Conservation (phyloP, 805 yeast genomes). For the Kodamaea jinghongensis region DNA sequence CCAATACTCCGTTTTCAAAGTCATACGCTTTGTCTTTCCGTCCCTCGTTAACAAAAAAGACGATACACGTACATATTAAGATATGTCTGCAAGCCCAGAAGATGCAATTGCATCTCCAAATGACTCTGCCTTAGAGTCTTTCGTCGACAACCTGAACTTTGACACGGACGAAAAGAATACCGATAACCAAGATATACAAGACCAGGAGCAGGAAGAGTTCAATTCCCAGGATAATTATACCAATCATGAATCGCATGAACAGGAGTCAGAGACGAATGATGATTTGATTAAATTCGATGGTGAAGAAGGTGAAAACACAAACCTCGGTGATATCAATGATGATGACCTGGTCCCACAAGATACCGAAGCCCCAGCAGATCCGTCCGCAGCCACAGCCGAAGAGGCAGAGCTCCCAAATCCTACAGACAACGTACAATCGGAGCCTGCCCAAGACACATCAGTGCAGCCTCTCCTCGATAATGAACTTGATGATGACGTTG, state of each 20-base stretch:
- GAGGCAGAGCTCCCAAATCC: too few species aligned
- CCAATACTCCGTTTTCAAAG: neutral
- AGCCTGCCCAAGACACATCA: too few species aligned
- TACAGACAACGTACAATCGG: too few species aligned
- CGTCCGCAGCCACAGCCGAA: too few species aligned
- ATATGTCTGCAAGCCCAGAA: constrained; percentile 1
- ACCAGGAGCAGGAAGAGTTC: constrained; percentile 5
- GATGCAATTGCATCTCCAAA: neutral
- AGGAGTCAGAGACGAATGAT: constrained; percentile 8
- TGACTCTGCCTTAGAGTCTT: neutral
- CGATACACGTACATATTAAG: too few species aligned
- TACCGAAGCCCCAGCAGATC: too few species aligned
- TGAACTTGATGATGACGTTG: neutral
- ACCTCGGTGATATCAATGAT: too few species aligned
- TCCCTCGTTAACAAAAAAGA: neutral
- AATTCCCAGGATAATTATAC: constrained; percentile 6
- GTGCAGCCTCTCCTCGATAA: neutral
- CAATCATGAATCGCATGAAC: constrained; percentile 13
- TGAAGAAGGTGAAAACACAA: neutral
- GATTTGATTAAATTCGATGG: too few species aligned
- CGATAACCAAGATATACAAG: constrained; percentile 6
- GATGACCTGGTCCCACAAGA: too few species aligned
- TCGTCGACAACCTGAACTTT: neutral
- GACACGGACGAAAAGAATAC: constrained; percentile 1
- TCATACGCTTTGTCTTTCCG: neutral